These are phyloP conservation scores for Cryphonectria japonica DNA, from an alignment of 2,329 filamentous ascomycete species.

Conservation along the genomic window DNA sequence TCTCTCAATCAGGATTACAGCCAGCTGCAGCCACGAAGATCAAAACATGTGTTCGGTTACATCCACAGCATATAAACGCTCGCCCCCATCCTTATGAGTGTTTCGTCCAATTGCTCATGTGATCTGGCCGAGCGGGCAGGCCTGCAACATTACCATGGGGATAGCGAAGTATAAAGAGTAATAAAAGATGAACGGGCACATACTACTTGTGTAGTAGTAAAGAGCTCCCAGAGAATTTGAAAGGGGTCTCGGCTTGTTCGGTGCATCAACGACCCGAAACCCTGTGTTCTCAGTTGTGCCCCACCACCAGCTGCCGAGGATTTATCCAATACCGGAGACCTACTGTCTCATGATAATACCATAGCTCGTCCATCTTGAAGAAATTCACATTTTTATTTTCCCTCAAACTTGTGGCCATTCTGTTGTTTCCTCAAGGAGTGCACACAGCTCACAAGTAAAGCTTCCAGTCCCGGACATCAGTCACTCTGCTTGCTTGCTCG, in stretches of 20 bases:
- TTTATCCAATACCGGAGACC: neutral
- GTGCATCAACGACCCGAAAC: conserved; percentile 26
- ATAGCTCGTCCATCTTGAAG: neutral
- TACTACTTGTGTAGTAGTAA: neutral
- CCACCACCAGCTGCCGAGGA: conserved; percentile 15
- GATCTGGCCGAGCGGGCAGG: neutral
- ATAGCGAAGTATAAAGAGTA: neutral
- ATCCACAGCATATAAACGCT: neutral
- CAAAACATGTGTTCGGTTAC: neutral
- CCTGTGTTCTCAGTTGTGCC: neutral
- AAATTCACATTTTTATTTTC: neutral
- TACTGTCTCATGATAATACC: neutral
- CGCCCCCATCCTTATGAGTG: neutral
- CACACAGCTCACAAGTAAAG: neutral
- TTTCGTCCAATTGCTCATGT: neutral
- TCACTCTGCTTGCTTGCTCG: neutral
- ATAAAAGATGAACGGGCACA: neutral
- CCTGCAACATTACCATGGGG: neutral
- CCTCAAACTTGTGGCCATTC: neutral
- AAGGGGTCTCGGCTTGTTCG: conserved; percentile 19
- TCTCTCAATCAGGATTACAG: neutral
- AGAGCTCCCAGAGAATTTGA: neutral
- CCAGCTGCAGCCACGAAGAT: neutral
- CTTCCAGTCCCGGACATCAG: no score
- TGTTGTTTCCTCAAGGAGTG: neutral